A percentile compares a stretch with the other conserved stretches of the same genome.
phyloP scores from a whole-genome alignment of 495 filamentous ascomycete species.

The Oleoguttula mirabilis region DNA sequence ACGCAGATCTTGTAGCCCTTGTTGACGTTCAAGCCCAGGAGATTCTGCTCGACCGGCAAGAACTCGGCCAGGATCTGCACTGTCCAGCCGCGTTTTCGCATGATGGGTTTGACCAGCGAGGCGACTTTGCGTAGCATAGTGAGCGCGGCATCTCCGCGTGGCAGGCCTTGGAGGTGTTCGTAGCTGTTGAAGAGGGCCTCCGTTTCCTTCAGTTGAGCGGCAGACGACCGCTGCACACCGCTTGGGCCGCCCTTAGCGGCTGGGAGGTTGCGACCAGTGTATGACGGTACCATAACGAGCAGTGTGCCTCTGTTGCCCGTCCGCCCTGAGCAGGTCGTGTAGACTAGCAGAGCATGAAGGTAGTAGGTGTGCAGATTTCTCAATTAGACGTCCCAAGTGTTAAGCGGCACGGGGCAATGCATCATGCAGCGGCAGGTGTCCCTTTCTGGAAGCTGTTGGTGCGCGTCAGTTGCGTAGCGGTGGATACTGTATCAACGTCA shows the following conservation, averaged over 20 bases:
- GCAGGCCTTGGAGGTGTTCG: slow-evolving; percentile 62
- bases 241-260: slow-evolving; percentile 14
- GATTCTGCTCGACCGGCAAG: slow-evolving; percentile 58
- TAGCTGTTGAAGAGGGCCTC: slow-evolving; percentile 65
- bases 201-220: slow-evolving; percentile 25
- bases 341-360: too few relatives aligned
- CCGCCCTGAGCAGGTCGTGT: too few relatives aligned
- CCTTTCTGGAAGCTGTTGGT: too few relatives aligned
- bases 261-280: slow-evolving; percentile 10
- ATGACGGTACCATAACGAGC: slow-evolving; percentile 4
- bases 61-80: slow-evolving; percentile 77
- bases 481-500: too few relatives aligned
- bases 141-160: slow-evolving; percentile 68
- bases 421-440: too few relatives aligned
- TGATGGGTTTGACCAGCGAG: slow-evolving; percentile 88
- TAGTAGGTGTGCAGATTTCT: too few relatives aligned
- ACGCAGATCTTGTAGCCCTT: slow-evolving; percentile 67
- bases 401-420: too few relatives aligned
- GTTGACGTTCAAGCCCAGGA: slow-evolving; percentile 73
- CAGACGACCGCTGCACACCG: slow-evolving; percentile 19
- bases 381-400: too few relatives aligned
- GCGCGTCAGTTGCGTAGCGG: too few relatives aligned
- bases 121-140: slow-evolving; percentile 70
- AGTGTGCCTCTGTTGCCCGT: too few relatives aligned
- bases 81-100: slow-evolving; percentile 73